Evolutionary conservation across 805 yeast genomes (phyloP), one percentile per base, ranked within the genome.

Genomic region (Yueomyces sinensis): DNA sequence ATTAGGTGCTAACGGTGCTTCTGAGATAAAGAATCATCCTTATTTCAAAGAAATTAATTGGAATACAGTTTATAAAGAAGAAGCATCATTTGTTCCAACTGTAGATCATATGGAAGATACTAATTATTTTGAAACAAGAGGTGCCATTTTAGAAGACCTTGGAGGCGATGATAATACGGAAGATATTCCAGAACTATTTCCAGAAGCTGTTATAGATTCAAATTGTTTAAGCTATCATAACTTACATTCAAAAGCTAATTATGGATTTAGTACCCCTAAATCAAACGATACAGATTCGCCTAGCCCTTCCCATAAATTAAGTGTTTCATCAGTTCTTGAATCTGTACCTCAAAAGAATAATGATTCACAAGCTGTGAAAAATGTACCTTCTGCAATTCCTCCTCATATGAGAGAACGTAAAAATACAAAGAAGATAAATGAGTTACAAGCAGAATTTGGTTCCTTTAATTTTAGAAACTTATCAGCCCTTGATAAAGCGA

Each of bases 401-500:
- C 63, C 70, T 9, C 71, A 67, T 40, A 61, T 72, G 45, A 64
- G 82, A 32, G 94, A 82, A 43, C 66, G 89, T 37, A 63, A 91
- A 33, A 74, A 83, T 3, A 72, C 82, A 41, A 25, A 25, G 13
- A 69, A 82, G 43, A 55, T 83, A 40, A 79, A 78, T 34, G 89
- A 80, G 37, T 68, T 79, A 17, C 62, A 66, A 6, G 62, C 72
- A 6, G 89, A 89, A 47, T 91, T 91, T 68, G 99, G 99, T 0
- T 78, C 91, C 4, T 91, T 91, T 56, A 78, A 82, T 39, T 91
- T 82, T 59, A 68, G 95, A 43, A 91, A 91, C 52, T 61, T 91
- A 41, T 77, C 89, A 4, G 91, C 91, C 5, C 66, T 93, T 37
- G 97, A 91, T 46, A 82, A 81, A 47, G 96, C 95, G 7, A 91